Base-by-base conservation (phyloP, 306 rosid species). In the Malus orientalis region DNA sequence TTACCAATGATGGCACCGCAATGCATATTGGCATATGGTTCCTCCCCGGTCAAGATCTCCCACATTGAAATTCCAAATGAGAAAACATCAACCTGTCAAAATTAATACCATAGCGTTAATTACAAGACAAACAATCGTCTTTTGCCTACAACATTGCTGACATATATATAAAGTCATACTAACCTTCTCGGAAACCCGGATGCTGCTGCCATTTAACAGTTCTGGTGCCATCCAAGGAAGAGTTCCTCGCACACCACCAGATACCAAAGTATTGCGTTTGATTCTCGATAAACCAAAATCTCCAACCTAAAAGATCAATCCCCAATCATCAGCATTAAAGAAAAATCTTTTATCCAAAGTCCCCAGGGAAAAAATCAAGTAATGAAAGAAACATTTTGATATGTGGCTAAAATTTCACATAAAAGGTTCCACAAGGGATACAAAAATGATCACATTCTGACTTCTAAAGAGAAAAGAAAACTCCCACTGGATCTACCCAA, bases 221-320 rank as follows among this genome's bases (percentile, higher is more conserved):
- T 80, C 80, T 9, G 83, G 83, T 59, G 79, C 79, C 83, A 80
- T 80, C 83, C 83, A 80, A 59, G 83, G 83, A 80, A 80, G 84
- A 3, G 81, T 76, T 55, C 84, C 84, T 29, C 84, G 67, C 69
- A 81, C 84, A 42, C 84, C 84, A 71, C 84, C 84, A n/a, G 84
- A 76, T 71, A 82, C 79, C 29, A 77, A 54, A 60, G 81, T 82
- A 67, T 77, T 82, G 77, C 76, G 75, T 51, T 82, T 77, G 71
- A 77, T 73, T 76, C 84, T 81, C 15, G 84, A 81, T 57, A 81
- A 57, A 9, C 84, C 81, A 76, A 81, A 81, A 71, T 81, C 84
- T 32, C 81, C 75, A 77, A 82, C 81, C 81, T 73, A 40, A 67
- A 75, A 49, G 68, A 57, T 47, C 53, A 29, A 70, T 13, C 27